phyloP scores from a whole-genome alignment of 2,329 filamentous ascomycete genomes.

The Epichloe gansuensis region DNA sequence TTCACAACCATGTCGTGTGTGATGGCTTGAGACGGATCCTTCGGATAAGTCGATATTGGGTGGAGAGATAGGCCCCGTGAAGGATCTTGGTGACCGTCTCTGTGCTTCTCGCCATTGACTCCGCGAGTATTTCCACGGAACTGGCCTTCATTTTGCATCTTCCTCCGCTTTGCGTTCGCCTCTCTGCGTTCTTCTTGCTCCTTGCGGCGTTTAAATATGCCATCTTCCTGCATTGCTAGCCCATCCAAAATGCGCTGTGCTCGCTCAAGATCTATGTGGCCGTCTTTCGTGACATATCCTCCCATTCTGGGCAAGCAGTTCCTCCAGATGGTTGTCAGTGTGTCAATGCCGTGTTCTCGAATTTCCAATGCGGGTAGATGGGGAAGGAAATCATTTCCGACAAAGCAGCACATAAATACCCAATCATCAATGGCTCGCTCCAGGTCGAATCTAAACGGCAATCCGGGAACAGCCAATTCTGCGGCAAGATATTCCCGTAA shows the following conservation, averaged over 20 bases:
- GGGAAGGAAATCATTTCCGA: slow-evolving; percentile 95
- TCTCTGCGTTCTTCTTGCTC: slow-evolving; percentile 75
- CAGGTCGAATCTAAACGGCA: slow-evolving; percentile 82
- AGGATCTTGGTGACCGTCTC: slow-evolving; percentile 23
- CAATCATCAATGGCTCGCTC: slow-evolving; percentile 93
- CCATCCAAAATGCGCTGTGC: slow-evolving; percentile 82
- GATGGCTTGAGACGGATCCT: slow-evolving; percentile 42
- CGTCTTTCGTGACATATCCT: slow-evolving; percentile 92
- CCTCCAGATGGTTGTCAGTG: slow-evolving; percentile 91
- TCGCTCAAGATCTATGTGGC: slow-evolving; percentile 72
- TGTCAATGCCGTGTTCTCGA: slow-evolving; percentile 92
- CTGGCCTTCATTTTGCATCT: slow-evolving; percentile 48
- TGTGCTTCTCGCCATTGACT: slow-evolving; percentile 8
- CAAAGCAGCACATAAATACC: slow-evolving; percentile 99
- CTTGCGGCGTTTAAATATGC: slow-evolving; percentile 79
- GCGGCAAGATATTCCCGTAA: slow-evolving; percentile 85
- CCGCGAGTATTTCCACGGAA: slow-evolving; percentile 6
- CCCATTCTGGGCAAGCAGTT: slow-evolving; percentile 86
- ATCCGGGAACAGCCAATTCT: slow-evolving; percentile 70
- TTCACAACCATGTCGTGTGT: slow-evolving; percentile 87
- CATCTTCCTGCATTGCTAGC: slow-evolving; percentile 83
- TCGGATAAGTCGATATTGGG: slow-evolving; percentile 37
- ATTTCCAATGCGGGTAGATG: slow-evolving; percentile 97
- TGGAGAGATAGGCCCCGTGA: slow-evolving; percentile 20
- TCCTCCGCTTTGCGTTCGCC: slow-evolving; percentile 65